These are phyloP conservation scores for Kurtzmaniella quercitrusa DNA, from an alignment of 1,139 yeast genomes.

Conservation along the genomic window DNA sequence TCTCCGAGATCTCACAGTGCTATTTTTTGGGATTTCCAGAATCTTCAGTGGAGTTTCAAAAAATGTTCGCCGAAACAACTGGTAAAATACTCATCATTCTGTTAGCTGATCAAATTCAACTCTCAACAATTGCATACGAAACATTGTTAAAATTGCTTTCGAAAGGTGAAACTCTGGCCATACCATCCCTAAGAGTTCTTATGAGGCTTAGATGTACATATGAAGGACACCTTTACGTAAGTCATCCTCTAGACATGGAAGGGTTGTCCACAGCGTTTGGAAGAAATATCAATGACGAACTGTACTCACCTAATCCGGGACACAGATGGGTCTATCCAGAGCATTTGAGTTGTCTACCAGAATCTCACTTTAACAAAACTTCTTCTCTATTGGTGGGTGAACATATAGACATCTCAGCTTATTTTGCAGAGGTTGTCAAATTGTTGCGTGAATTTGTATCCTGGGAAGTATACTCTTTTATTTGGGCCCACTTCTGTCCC, in stretches of 20 bases:
- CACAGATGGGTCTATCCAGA: constrained; percentile 64
- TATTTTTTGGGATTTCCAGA: background rate
- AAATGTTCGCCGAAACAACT: constrained; percentile 27
- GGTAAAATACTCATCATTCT: constrained; percentile 29
- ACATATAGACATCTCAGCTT: background rate
- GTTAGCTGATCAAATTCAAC: constrained; percentile 19
- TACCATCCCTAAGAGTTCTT: constrained; percentile 17
- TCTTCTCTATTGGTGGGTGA: constrained; percentile 6
- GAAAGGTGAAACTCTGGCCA: background rate
- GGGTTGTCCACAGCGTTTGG: constrained; percentile 61
- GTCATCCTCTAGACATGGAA: constrained; percentile 59
- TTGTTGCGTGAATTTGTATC: constrained; percentile 53
- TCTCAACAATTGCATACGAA: constrained; percentile 28
- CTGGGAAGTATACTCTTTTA: constrained; percentile 70
- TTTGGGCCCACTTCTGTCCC: constrained; percentile 67
- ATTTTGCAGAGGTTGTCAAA: constrained; percentile 12
- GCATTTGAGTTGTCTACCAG: constrained; percentile 43
- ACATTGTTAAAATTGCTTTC: constrained; percentile 15
- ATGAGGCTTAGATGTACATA: constrained; percentile 53
- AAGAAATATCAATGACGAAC: constrained; percentile 35
- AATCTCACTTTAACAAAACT: constrained; percentile 34
- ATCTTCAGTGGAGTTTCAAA: constrained; percentile 12
- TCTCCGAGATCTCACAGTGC: background rate
- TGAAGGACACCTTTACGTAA: constrained; percentile 44
- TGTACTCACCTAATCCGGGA: constrained; percentile 13